phyloP scores from a whole-genome alignment of 257 asterid species.

The Parsonsia alboflavescens region DNA sequence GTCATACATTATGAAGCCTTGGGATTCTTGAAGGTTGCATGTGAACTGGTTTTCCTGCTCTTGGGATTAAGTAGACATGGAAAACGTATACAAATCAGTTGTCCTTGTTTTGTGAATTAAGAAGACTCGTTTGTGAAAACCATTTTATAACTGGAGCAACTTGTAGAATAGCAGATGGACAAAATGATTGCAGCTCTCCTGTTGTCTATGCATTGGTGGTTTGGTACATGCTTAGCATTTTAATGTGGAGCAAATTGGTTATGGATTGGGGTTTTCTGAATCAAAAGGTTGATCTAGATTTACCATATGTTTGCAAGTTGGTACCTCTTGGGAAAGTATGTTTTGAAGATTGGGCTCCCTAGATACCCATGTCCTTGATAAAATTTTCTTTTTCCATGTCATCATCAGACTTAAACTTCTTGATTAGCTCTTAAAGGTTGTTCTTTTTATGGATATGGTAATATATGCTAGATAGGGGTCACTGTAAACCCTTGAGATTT shows the following conservation, averaged over 20 bases:
- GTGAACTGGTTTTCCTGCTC: too few relatives aligned
- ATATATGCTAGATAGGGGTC: background rate
- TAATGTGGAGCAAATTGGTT: background rate
- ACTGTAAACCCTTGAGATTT: too few relatives aligned
- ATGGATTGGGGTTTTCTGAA: background rate
- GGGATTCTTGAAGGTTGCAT: too few relatives aligned
- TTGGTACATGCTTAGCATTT: background rate
- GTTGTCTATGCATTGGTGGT: background rate
- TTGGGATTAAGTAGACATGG: background rate
- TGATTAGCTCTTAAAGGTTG: background rate
- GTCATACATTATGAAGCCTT: background rate
- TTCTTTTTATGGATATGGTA: background rate
- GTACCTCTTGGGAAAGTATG: background rate
- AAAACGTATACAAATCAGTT: too few relatives aligned
- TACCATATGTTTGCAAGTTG: background rate
- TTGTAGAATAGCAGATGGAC: too few relatives aligned
- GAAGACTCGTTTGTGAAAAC: too few relatives aligned
- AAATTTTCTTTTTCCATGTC: background rate
- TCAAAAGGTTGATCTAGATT: background rate
- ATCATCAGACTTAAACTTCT: background rate
- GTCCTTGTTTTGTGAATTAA: too few relatives aligned
- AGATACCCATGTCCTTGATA: background rate
- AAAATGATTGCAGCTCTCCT: too few relatives aligned
- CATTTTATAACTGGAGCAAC: too few relatives aligned
- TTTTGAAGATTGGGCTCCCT: background rate